These are phyloP conservation scores for Apiotrichum sp. DNA, from an alignment of 1,284 basidiomycete genomes.

Conservation along the genomic window DNA sequence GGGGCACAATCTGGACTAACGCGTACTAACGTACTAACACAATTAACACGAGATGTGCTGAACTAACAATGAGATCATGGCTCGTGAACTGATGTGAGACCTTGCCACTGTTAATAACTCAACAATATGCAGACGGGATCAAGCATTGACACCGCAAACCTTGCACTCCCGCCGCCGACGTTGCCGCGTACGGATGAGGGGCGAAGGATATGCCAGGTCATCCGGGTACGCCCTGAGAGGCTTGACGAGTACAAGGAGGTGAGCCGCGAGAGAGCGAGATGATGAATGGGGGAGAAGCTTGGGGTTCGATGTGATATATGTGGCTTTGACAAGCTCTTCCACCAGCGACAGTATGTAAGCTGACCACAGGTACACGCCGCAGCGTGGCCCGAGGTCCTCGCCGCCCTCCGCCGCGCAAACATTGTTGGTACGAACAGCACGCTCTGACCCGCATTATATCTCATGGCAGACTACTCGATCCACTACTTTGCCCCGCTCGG, in stretches of 20 bases:
- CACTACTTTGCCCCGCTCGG: slow-evolving; percentile 56
- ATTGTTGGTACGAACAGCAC: slow-evolving; percentile 48
- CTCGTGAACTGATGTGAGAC: no score
- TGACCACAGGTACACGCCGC: slow-evolving; percentile 53
- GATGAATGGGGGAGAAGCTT: no score
- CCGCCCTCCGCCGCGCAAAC: slow-evolving; percentile 60
- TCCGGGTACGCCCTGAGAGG: slow-evolving; percentile 63
- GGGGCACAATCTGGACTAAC: no score
- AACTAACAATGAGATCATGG: no score
- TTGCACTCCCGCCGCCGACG: slow-evolving; percentile 20
- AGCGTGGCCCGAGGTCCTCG: slow-evolving; percentile 67
- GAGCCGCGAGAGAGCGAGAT: background rate
- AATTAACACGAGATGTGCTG: no score
- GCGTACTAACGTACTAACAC: no score
- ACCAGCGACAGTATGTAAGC: background rate
- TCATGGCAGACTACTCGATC: slow-evolving; percentile 62
- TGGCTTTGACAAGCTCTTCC: no score
- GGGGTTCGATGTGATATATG: no score
- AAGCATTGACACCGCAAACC: slow-evolving; percentile 1
- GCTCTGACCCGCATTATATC: no score
- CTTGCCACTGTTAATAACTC: no score
- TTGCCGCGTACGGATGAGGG: slow-evolving; percentile 47
- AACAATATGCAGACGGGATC: background rate
- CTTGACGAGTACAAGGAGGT: slow-evolving; percentile 61
- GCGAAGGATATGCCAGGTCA: slow-evolving; percentile 66